Percentiles rank a stretch among this genome's conserved stretches.
Evolutionary conservation across 75 land plant genomes (phyloP).

Genomic region (Gnetum montanum): DNA sequence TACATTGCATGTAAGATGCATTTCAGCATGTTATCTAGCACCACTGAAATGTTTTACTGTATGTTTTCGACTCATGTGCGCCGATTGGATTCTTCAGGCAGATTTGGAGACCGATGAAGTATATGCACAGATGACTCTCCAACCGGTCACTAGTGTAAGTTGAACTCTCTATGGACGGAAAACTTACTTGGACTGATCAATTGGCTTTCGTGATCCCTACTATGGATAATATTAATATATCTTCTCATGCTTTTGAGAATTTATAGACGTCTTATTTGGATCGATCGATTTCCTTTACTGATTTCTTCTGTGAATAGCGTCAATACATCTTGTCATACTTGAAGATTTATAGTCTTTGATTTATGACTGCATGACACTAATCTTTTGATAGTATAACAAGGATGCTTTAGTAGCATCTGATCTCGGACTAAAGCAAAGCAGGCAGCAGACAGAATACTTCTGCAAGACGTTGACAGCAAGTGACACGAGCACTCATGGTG

Average conservation of each 20-base stretch:
- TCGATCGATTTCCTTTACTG: too few species aligned
- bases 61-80: too few species aligned
- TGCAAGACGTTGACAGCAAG: slow-evolving; percentile 87
- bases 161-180: background rate
- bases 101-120: slow-evolving; percentile 93
- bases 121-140: slow-evolving; percentile 86
- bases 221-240: too few species aligned
- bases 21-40: too few species aligned
- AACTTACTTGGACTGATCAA: too few species aligned
- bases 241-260: background rate
- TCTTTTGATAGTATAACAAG: slow-evolving; percentile 37
- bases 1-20: slow-evolving; percentile 80
- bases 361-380: background rate
- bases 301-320: too few species aligned
- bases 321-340: too few species aligned
- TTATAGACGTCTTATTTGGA: background rate
- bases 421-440: slow-evolving; percentile 36
- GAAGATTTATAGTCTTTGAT: too few species aligned
- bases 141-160: slow-evolving; percentile 22
- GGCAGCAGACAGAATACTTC: slow-evolving; percentile 64
- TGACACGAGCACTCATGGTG: slow-evolving; percentile 97
- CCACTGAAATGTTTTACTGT: too few species aligned
- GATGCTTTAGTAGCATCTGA: slow-evolving; percentile 52
- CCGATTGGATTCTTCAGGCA: slow-evolving; percentile 35
- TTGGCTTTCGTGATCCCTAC: slow-evolving; percentile 9